Conservation (phyloP, 2,329 filamentous ascomycete species). For the Zalaria sp. region DNA sequence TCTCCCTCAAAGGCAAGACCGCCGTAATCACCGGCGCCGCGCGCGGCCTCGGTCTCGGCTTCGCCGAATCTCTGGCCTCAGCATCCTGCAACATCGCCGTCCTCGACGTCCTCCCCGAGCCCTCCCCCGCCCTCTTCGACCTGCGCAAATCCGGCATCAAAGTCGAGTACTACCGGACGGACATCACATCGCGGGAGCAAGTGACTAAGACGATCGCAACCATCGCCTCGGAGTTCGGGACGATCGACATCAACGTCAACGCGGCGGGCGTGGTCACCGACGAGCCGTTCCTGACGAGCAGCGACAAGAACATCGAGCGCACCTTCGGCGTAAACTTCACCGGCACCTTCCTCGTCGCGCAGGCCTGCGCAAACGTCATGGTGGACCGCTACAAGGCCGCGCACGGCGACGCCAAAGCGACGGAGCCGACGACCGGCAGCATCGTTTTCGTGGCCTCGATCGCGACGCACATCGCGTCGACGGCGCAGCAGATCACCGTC, state of each 20-base stretch:
- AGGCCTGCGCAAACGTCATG: constrained; percentile 15
- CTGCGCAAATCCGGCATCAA: constrained; percentile 1
- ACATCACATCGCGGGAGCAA: constrained; percentile 3
- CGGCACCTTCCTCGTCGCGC: constrained; percentile 11
- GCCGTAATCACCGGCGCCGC: too few relatives aligned
- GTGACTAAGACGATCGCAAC: constrained; percentile 2
- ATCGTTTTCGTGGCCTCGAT: constrained; percentile 22
- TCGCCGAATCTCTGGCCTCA: too few relatives aligned
- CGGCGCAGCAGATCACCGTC: constrained; percentile 17
- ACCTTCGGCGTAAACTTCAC: constrained; percentile 9
- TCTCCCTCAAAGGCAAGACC: too few relatives aligned
- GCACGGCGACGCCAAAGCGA: not conserved
- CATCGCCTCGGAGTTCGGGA: constrained; percentile 3
- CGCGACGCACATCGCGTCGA: constrained; percentile 17
- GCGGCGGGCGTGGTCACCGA: constrained; percentile 16
- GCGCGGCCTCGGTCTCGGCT: too few relatives aligned
- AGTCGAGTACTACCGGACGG: constrained; percentile 4
- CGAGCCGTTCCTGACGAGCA: constrained; percentile 5
- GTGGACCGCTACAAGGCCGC: constrained; percentile 2
- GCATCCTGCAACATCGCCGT: too few relatives aligned
- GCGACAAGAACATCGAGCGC: too few relatives aligned
- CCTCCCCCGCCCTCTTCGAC: constrained; percentile 1
- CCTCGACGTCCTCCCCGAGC: not conserved
- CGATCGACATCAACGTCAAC: constrained; percentile 9
- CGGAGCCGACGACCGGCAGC: constrained; percentile 8